A percentile compares a stretch with the other conserved stretches of the same genome.
phyloP scores from a whole-genome alignment of 371 early-diverging fungal genomes.

The Haplosporangium sp. region DNA sequence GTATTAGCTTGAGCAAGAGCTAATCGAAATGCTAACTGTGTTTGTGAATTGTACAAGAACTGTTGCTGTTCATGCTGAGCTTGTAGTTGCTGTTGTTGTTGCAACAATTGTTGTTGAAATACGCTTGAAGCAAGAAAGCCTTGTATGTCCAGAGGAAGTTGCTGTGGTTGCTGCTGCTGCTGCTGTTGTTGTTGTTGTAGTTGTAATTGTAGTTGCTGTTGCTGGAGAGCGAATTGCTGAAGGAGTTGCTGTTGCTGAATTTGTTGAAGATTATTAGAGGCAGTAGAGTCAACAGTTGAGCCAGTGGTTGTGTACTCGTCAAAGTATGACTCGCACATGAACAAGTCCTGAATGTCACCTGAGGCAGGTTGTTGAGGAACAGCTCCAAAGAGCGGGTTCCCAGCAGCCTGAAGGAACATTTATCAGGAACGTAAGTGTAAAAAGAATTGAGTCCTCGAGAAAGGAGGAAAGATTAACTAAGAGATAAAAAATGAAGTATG shows the following conservation, averaged over 20 bases:
- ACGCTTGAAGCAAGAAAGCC: slow-evolving; percentile 36
- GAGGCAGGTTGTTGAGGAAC: slow-evolving; percentile 30
- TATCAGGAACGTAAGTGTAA: not conserved
- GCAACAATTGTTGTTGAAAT: slow-evolving; percentile 42
- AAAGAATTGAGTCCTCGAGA: not conserved
- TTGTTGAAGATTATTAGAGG: slow-evolving; percentile 25
- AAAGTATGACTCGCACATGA: slow-evolving; percentile 57
- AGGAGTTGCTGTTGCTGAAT: slow-evolving; percentile 48
- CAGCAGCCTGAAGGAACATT: slow-evolving; percentile 49
- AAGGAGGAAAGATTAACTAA: not conserved
- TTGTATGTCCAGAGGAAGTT: slow-evolving; percentile 38
- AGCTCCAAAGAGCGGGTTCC: slow-evolving; percentile 45
- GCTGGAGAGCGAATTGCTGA: slow-evolving; percentile 27
- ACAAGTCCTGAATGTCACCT: slow-evolving; percentile 51
- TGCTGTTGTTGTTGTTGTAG: slow-evolving; percentile 45
- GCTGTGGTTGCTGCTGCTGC: slow-evolving; percentile 45
- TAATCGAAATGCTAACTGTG: slow-evolving; percentile 49
- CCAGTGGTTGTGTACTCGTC: slow-evolving; percentile 55
- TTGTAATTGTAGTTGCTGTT: slow-evolving; percentile 38
- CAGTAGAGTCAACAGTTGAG: slow-evolving; percentile 18
- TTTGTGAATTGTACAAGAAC: slow-evolving; percentile 41
- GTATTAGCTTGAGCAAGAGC: slow-evolving; percentile 39
- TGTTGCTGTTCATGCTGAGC: slow-evolving; percentile 47
- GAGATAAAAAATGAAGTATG: not conserved
- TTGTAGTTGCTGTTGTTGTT: slow-evolving; percentile 47